phyloP scores from a whole-genome alignment of 2,329 filamentous ascomycete species.

The Claviceps monticola region DNA sequence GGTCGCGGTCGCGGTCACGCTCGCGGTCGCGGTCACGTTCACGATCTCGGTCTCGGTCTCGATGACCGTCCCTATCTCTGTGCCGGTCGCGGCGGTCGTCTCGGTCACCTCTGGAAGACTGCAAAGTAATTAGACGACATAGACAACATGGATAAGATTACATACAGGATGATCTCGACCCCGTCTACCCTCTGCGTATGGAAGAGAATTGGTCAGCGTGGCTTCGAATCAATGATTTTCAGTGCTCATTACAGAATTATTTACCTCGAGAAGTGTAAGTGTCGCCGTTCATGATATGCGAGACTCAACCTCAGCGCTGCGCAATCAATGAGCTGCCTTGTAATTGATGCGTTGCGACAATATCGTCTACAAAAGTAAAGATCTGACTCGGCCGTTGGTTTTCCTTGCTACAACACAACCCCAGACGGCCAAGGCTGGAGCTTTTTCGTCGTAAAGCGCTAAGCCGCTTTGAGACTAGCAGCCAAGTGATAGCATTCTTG shows the following conservation, averaged over 20 bases:
- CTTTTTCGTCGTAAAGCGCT: slow-evolving; percentile 25
- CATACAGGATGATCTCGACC: slow-evolving; percentile 42
- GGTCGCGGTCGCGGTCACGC: slow-evolving; percentile 37
- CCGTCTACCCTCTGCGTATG: slow-evolving; percentile 32
- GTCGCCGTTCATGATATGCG: slow-evolving; percentile 64
- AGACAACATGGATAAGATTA: slow-evolving; percentile 8
- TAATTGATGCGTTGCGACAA: slow-evolving; percentile 1
- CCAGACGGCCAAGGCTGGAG: slow-evolving; percentile 27
- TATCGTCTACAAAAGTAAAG: slow-evolving; percentile 1
- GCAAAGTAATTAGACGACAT: slow-evolving; percentile 9
- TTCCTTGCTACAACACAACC: slow-evolving; percentile 13
- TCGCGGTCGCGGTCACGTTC: slow-evolving; percentile 13
- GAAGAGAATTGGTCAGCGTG: slow-evolving; percentile 9
- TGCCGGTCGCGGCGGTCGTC: slow-evolving; percentile 30
- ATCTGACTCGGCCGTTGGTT: background rate
- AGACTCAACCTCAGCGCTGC: slow-evolving; percentile 7
- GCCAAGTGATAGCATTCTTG: background rate
- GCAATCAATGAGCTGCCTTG: slow-evolving; percentile 5
- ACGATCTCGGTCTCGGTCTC: slow-evolving; percentile 20
- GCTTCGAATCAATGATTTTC: background rate
- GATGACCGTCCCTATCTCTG: slow-evolving; percentile 35
- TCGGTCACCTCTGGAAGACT: slow-evolving; percentile 18
- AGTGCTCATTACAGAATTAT: slow-evolving; percentile 11
- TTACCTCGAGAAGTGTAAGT: slow-evolving; percentile 56
- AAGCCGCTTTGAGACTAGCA: slow-evolving; percentile 14